Conservation (phyloP, 139 green algal genomes). For the Chlamydomonas urium region DNA sequence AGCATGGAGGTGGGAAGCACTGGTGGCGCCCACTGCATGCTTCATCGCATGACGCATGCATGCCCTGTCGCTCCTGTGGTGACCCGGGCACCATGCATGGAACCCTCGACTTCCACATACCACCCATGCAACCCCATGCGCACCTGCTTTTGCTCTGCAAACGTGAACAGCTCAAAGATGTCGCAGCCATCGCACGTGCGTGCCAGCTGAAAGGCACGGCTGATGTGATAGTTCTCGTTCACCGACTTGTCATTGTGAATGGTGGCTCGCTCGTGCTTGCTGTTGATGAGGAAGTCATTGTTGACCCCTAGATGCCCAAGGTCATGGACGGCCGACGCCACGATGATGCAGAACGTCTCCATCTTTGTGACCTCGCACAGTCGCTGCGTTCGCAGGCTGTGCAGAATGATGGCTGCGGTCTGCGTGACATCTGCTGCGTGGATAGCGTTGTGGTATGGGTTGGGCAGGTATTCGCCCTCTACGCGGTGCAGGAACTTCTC, state of each 20-base stretch:
- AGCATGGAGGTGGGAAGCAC: too few relatives aligned
- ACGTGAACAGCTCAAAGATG: slow-evolving; percentile 43
- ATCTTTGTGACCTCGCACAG: slow-evolving; percentile 36
- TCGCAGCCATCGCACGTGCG: slow-evolving; percentile 27
- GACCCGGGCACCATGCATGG: too few relatives aligned
- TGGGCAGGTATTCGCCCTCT: slow-evolving; percentile 44
- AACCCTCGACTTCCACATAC: too few relatives aligned
- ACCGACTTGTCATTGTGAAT: slow-evolving; percentile 62
- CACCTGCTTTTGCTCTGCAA: slow-evolving; percentile 46
- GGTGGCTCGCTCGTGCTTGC: slow-evolving; percentile 36
- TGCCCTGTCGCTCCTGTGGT: too few relatives aligned
- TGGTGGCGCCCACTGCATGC: too few relatives aligned
- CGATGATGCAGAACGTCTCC: slow-evolving; percentile 54
- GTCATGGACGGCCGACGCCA: slow-evolving; percentile 59
- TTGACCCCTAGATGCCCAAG: slow-evolving; percentile 60
- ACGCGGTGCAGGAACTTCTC: slow-evolving; percentile 41
- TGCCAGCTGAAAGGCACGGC: slow-evolving; percentile 45
- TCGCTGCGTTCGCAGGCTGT: slow-evolving; percentile 30
- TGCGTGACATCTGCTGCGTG: slow-evolving; percentile 68
- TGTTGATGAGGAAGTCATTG: slow-evolving; percentile 66
- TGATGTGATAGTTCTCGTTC: slow-evolving; percentile 60
- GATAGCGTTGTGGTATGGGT: slow-evolving; percentile 67
- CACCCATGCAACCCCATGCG: not conserved
- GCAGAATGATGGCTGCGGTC: slow-evolving; percentile 49
- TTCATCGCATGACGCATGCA: too few relatives aligned